Base-by-base conservation (phyloP, 768 basidiomycete genomes). In the Mycena metata region DNA sequence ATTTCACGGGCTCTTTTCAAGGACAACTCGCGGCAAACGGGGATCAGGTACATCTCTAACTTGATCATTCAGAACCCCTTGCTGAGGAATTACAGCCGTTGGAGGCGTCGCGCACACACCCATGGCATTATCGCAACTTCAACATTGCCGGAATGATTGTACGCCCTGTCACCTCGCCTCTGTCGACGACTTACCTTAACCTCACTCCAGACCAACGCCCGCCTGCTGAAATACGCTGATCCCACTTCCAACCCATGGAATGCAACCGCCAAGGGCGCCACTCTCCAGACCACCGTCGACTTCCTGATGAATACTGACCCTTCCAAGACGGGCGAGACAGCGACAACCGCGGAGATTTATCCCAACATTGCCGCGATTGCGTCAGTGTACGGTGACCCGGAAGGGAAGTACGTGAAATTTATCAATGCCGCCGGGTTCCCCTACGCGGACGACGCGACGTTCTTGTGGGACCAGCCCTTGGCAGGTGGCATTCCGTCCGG, bases 91-190 rank as follows among this genome's bases (percentile, higher is more conserved):
- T 10, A 6, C 62, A 89, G 87, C 90, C 90, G 12, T 76, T 88
- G 9, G 90, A 91, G 78, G 83, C 88, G 16, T 80, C 76, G 1
- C 86, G 90, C 26, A 89, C 89, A 3, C 80, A 85, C 8, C 89
- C 90, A 15, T 91, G 87, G 76, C 90, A 92, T 73, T 91, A 92
- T 73, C 84, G 88, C 10, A 83, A 85, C 0, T 92, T 90, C 78
- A 91, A 92, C 70, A 80, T 91, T 15, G 88, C 88, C 0, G 90
- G 88, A 13, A 88, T 91, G 86, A 86, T 90, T 52, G 89, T 90
- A 70, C 71, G 85, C 74, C 13, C 42, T 4, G 16, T 8, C 42
- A 0, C 30, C 16, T 17, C 45, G n/a, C 8, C 9, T 30, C 23
- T 15, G 17, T 3, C 9, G 6, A 30, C 30, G 30, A 30, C 15